Evolutionary conservation across 768 basidiomycete species (phyloP).

Genomic region (Psilocybe subaeruginosa): DNA sequence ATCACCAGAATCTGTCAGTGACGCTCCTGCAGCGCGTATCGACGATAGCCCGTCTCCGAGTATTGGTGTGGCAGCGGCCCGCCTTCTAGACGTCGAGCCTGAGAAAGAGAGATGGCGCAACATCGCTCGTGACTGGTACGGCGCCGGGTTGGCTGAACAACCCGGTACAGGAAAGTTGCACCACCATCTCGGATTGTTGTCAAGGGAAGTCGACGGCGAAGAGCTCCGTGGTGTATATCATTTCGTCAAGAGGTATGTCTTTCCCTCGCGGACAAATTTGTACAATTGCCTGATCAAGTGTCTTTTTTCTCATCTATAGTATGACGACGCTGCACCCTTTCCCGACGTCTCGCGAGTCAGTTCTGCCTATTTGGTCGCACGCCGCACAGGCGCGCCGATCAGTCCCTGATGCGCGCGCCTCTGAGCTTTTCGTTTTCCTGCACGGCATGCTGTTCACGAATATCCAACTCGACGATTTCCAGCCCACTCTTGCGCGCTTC

Average conservation of each 20-base stretch:
- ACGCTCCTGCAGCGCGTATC: constrained; percentile 54
- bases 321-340: constrained; percentile 93
- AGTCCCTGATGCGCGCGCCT: constrained; percentile 69
- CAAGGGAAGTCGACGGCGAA: constrained; percentile 80
- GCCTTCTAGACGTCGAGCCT: constrained; percentile 82
- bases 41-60: constrained; percentile 73
- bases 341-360: constrained; percentile 84
- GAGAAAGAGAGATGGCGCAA: constrained; percentile 92
- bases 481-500: constrained; percentile 78
- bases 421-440: constrained; percentile 87
- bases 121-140: constrained; percentile 94
- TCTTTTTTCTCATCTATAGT: constrained; percentile 42
- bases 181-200: constrained; percentile 89
- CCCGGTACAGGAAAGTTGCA: constrained; percentile 96
- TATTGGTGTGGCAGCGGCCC: constrained; percentile 84
- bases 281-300: constrained; percentile 7
- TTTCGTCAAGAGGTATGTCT: constrained; percentile 85
- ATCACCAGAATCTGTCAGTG: constrained; percentile 47
- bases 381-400: constrained; percentile 73
- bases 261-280: constrained; percentile 1
- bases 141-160: constrained; percentile 79
- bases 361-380: constrained; percentile 86
- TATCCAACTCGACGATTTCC: constrained; percentile 92
- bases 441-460: constrained; percentile 98
- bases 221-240: constrained; percentile 90